Evolutionary conservation across 768 basidiomycete genomes (phyloP).

Genomic region (Leccinum disarticulatum): DNA sequence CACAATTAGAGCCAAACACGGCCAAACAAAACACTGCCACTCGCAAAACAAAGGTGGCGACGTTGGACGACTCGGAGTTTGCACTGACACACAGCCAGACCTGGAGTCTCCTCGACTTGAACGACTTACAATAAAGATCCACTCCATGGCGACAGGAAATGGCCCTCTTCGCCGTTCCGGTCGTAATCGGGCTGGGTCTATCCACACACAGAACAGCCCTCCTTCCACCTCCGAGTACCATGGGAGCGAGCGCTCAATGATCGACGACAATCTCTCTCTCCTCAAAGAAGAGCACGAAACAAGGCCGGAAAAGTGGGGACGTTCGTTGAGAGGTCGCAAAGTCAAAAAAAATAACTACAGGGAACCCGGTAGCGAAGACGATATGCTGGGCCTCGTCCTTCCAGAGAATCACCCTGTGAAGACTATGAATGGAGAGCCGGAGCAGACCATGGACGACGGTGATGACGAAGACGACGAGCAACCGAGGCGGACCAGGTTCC

Average conservation of each 20-base stretch:
- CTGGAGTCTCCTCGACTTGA: conserved; percentile 21
- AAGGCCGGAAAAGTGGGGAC: conserved; percentile 16
- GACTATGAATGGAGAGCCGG: conserved; percentile 21
- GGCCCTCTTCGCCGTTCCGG: conserved; percentile 26
- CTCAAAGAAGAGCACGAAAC: conserved; percentile 2
- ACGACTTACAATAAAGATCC: conserved; percentile 22
- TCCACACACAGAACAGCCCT: conserved; percentile 24
- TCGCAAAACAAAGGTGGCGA: conserved; percentile 32
- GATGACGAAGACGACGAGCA: conserved; percentile 33
- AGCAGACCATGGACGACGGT: conserved; percentile 27
- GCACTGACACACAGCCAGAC: conserved; percentile 7
- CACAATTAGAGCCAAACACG: conserved; percentile 25
- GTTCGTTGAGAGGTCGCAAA: conserved; percentile 42
- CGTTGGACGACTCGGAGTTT: conserved; percentile 17
- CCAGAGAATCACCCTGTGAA: conserved; percentile 16
- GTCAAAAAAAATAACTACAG: conserved; percentile 40
- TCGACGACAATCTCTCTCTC: conserved; percentile 25
- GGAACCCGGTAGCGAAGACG: conserved; percentile 50
- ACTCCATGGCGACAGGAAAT: conserved; percentile 19
- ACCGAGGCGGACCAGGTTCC: conserved; percentile 14
- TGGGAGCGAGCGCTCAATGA: conserved; percentile 33
- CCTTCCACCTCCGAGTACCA: conserved; percentile 35
- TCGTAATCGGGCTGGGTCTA: conserved; percentile 22
- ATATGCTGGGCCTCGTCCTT: conserved; percentile 16
- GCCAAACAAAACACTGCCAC: conserved; percentile 32